Evolutionary conservation across 2,329 filamentous ascomycete genomes (phyloP).

Genomic region (Chaetomium olivaceum): DNA sequence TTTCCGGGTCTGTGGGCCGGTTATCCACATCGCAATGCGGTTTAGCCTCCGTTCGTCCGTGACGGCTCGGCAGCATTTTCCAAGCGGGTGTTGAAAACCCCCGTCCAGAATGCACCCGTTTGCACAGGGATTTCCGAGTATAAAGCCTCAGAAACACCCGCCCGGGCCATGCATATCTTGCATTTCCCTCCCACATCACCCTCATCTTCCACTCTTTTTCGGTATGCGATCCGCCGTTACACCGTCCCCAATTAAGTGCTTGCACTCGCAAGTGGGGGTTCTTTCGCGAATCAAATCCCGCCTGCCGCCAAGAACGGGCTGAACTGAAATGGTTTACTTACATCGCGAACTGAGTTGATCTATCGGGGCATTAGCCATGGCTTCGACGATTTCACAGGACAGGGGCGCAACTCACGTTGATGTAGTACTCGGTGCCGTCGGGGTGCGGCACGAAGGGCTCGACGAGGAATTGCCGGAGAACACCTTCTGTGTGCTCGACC

Average conservation of each 20-base stretch:
- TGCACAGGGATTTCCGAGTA: slow-evolving; percentile 20
- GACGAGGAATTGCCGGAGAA: slow-evolving; percentile 92
- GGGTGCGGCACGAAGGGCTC: slow-evolving; percentile 98
- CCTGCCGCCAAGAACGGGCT: slow-evolving; percentile 19
- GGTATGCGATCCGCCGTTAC: slow-evolving; percentile 7
- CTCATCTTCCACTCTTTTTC: slow-evolving; percentile 4
- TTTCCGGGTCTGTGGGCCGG: slow-evolving; percentile 15
- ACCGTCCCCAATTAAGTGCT: slow-evolving; percentile 1
- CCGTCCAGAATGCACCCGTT: slow-evolving; percentile 10
- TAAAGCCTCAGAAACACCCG: slow-evolving; percentile 26
- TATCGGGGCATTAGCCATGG: slow-evolving; percentile 29
- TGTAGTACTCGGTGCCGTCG: slow-evolving; percentile 96
- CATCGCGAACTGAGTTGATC: slow-evolving; percentile 98
- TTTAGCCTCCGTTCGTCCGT: slow-evolving; percentile 50
- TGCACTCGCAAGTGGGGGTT: slow-evolving; percentile 25
- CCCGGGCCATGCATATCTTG: slow-evolving; percentile 7
- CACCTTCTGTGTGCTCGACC: slow-evolving; percentile 88
- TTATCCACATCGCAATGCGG: slow-evolving; percentile 36
- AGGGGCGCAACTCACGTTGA: slow-evolving; percentile 60
- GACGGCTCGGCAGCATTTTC: slow-evolving; percentile 25
- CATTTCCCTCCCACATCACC: slow-evolving; percentile 16
- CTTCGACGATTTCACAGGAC: neutral
- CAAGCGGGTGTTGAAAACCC: slow-evolving; percentile 20
- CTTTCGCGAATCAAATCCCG: slow-evolving; percentile 8
- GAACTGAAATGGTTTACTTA: slow-evolving; percentile 57